Evolutionary conservation across 129 eudicot species (phyloP), one percentile per base, ranked within the genome.

Genomic region (Chrysanthemum lavandulifolium): DNA sequence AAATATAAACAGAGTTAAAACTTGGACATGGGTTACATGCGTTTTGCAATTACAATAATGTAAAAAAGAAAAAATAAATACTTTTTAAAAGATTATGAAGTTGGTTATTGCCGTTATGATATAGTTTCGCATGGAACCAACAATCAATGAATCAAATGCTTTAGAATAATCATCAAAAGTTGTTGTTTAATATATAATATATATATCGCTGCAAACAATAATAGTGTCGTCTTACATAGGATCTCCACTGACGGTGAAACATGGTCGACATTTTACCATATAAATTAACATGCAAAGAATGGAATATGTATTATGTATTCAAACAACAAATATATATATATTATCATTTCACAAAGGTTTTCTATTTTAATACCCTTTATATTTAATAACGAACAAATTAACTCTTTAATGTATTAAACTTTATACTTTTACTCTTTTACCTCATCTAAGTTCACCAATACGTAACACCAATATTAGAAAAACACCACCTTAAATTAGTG

Each of bases 151-250:
- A 40, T 40, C 47, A 40, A 40, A 40, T 40, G 9, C 10, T 15
- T 18, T 57, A 25, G 31, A 57, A 9, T 57, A 15, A 18, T 57
- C 62, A 16, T 57, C 29, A 25, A 19, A 57, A 15, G 23, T 19
- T 8, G 21, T 55, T 55, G 12, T 54, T 54, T 5, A 54, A 54
- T 54, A 54, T n/a, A n/a, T n/a, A n/a, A n/a, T n/a, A n/a, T n/a
- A n/a, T n/a, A 54, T 56, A 56, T 15, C 11, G 61, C 23, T 56
- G 29, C 29, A 16, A 23, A 56, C 61, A 16, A 56, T 56, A 7
- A 56, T 56, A 56, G 61, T 57, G 62, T 57, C 62, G 33, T 58
- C 63, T 58, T 58, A 19, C 14, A 58, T 21, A 58, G 33, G 33
- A 19, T 19, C 31, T 58, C 63, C 63, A 58, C 63, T 58, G 14